A percentile compares a stretch with the other conserved stretches of the same genome.
Evolutionary conservation across 2,329 filamentous ascomycete species (phyloP).

Genomic region (Fusarium torulosum): DNA sequence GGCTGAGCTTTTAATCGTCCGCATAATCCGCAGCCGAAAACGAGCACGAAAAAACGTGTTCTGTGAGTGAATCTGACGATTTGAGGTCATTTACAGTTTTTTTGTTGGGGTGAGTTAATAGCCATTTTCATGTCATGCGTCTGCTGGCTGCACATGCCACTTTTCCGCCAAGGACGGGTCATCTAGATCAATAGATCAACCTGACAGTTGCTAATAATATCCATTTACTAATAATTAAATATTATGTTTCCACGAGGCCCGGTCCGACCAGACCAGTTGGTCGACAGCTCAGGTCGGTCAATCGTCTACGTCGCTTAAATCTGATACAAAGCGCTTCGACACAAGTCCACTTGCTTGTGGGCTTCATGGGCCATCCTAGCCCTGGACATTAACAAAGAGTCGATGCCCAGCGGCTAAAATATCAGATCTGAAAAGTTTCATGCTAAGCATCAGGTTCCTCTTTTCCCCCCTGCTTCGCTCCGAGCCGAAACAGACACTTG

Average conservation of each 20-base stretch:
- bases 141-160: constrained; percentile 2
- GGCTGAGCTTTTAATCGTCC: constrained; percentile 5
- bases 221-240: not conserved
- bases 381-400: constrained; percentile 8
- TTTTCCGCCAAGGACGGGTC: constrained; percentile 10
- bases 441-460: constrained; percentile 10
- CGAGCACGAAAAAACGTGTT: constrained; percentile 18
- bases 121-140: constrained; percentile 7
- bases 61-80: constrained; percentile 13
- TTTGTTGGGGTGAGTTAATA: too few relatives aligned
- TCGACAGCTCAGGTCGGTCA: not conserved
- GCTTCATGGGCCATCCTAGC: not conserved
- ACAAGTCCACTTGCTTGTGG: constrained; percentile 9
- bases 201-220: not conserved
- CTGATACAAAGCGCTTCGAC: constrained; percentile 35
- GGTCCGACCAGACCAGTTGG: not conserved
- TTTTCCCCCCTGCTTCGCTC: not conserved
- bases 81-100: not conserved
- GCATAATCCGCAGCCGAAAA: constrained; percentile 19
- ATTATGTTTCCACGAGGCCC: too few relatives aligned
- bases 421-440: constrained; percentile 7
- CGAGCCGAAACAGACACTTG: constrained; percentile 5
- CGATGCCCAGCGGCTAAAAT: constrained; percentile 32
- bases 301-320: constrained; percentile 27
- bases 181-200: constrained; percentile 6